phyloP scores from a whole-genome alignment of 164 flowering plant species.

The Akebia trifoliata region DNA sequence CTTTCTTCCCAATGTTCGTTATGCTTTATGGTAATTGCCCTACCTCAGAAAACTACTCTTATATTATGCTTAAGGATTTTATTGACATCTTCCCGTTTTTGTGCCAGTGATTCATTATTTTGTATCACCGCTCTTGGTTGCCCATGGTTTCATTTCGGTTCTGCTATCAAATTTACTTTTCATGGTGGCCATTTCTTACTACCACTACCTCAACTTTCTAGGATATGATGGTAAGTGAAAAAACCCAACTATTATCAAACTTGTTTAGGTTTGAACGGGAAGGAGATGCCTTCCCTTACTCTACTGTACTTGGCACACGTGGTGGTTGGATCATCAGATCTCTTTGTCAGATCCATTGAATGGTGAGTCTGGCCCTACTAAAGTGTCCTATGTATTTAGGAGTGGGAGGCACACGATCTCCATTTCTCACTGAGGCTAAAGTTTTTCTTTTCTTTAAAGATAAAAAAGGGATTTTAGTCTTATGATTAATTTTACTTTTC shows the following conservation, averaged over 20 bases:
- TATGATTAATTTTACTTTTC: background rate
- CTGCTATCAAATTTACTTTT: conserved; percentile 88
- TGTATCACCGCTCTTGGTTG: conserved; percentile 82
- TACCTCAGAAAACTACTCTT: background rate
- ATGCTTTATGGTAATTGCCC: conserved; percentile 75
- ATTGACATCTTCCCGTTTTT: conserved; percentile 18
- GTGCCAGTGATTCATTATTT: conserved; percentile 90
- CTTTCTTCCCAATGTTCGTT: conserved; percentile 97
- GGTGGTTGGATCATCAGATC: too few relatives aligned
- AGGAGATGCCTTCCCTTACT: background rate
- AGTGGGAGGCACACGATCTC: too few relatives aligned
- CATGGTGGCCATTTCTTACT: conserved; percentile 87
- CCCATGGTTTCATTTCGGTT: conserved; percentile 82
- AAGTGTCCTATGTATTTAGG: background rate
- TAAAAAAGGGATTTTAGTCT: too few relatives aligned
- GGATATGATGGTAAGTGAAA: conserved; percentile 88
- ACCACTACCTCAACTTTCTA: conserved; percentile 94
- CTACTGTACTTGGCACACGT: background rate
- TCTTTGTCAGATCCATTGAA: background rate
- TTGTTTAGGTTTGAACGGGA: background rate
- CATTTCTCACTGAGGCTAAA: background rate
- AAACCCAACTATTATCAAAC: background rate
- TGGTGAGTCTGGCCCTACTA: conserved; percentile 2
- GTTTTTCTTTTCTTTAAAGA: background rate
- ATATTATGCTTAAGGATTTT: background rate